phyloP scores from a whole-genome alignment of 371 early-diverging fungal species.

The Haplosporangium sp. region DNA sequence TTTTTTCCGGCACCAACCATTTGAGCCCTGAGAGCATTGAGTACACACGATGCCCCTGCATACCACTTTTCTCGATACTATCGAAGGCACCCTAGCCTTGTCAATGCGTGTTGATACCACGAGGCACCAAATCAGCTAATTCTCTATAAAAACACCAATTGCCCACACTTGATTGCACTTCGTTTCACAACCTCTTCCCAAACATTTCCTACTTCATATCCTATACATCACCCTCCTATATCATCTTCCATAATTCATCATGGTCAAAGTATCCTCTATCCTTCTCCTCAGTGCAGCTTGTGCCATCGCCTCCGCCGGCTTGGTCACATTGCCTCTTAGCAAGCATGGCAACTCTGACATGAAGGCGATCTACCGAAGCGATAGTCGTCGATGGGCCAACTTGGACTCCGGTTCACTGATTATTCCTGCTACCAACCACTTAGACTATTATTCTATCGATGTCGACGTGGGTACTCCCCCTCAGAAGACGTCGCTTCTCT shows the following conservation, averaged over 20 bases:
- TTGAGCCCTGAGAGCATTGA: too few species aligned
- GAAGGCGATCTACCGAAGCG: background rate
- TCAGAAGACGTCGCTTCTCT: background rate
- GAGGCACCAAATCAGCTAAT: too few species aligned
- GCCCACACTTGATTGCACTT: too few species aligned
- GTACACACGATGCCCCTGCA: too few species aligned
- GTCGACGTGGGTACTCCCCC: slow-evolving; percentile 7
- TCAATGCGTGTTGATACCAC: too few species aligned
- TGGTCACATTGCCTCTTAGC: background rate
- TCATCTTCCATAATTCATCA: background rate
- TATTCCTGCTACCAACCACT: background rate
- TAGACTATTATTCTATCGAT: background rate
- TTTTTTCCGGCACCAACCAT: too few species aligned
- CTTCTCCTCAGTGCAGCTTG: slow-evolving; percentile 8
- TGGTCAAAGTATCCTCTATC: slow-evolving; percentile 5
- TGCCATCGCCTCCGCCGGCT: slow-evolving; percentile 3
- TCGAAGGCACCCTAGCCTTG: too few species aligned
- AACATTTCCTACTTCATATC: background rate
- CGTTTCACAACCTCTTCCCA: background rate
- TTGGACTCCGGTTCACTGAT: background rate
- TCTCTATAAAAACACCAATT: too few species aligned
- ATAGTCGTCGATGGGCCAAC: slow-evolving; percentile 10
- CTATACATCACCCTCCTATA: background rate
- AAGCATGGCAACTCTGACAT: slow-evolving; percentile 2
- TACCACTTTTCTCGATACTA: too few species aligned